A percentile compares a stretch with the other conserved stretches of the same genome.
Conservation (phyloP, 2,329 filamentous ascomycete species). For the Nemania sp. region DNA sequence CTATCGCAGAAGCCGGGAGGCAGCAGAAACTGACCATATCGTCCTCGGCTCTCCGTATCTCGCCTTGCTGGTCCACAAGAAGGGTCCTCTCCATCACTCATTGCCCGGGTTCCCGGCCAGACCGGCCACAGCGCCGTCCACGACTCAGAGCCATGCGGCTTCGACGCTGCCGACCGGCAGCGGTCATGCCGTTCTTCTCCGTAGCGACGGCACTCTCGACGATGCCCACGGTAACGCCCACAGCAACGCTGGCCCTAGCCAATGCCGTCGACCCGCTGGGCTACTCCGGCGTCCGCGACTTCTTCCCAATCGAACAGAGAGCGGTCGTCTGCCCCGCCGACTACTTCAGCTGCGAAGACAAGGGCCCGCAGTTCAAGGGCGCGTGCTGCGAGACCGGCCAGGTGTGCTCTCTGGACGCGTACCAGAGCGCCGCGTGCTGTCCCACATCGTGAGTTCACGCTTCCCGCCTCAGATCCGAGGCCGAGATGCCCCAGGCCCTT, state of each 20-base stretch:
- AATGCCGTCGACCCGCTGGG: constrained; percentile 32
- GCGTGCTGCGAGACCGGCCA: constrained; percentile 58
- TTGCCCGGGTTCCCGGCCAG: too few species aligned
- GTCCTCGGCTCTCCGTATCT: too few species aligned
- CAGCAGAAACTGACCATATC: too few species aligned
- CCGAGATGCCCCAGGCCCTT: constrained; percentile 20
- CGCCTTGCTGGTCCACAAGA: too few species aligned
- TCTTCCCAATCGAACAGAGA: constrained; percentile 33
- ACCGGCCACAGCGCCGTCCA: too few species aligned
- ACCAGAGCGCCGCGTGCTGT: constrained; percentile 57
- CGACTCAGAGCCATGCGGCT: constrained; percentile 32
- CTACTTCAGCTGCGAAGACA: constrained; percentile 54
- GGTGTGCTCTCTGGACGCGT: constrained; percentile 53
- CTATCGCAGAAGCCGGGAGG: too few species aligned
- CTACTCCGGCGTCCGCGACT: constrained; percentile 31
- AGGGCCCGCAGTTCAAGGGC: constrained; percentile 50
- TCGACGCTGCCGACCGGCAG: constrained; percentile 21
- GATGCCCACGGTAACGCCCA: too few species aligned
- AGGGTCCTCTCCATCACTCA: too few species aligned
- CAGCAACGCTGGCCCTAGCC: constrained; percentile 29
- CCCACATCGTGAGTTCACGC: constrained; percentile 54
- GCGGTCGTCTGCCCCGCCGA: constrained; percentile 49
- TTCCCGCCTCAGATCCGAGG: constrained; percentile 58
- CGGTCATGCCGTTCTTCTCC: constrained; percentile 18
- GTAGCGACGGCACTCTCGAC: constrained; percentile 12